Conservation (phyloP, 148 eudicot species). For the Diospyros lotus region DNA sequence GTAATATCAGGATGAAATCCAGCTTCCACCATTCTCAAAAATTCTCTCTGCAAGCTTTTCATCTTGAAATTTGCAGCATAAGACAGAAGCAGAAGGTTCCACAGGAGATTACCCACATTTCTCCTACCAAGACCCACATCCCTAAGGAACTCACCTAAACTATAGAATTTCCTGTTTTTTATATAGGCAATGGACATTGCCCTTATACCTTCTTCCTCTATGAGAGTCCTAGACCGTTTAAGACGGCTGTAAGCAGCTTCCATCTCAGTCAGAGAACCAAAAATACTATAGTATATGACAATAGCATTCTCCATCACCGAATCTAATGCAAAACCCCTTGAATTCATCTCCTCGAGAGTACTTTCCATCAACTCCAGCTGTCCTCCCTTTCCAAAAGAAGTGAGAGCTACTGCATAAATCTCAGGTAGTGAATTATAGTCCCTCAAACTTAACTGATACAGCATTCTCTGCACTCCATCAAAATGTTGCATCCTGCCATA, state of each 20-base stretch:
- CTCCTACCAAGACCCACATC: conserved; percentile 78
- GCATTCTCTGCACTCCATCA: conserved; percentile 36
- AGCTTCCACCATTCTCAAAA: conserved; percentile 67
- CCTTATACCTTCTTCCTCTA: conserved; percentile 60
- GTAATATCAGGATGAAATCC: conserved; percentile 75
- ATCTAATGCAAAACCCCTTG: conserved; percentile 59
- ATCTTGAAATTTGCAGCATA: conserved; percentile 91
- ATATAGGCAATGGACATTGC: conserved; percentile 59
- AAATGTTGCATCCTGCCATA: conserved; percentile 41
- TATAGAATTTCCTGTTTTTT: conserved; percentile 53
- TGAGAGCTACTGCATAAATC: conserved; percentile 40
- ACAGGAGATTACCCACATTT: conserved; percentile 76
- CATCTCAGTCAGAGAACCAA: conserved; percentile 57
- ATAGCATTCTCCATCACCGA: conserved; percentile 66
- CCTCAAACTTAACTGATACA: conserved; percentile 45
- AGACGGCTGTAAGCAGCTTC: conserved; percentile 64
- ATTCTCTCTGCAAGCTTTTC: conserved; percentile 92
- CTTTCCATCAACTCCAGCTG: conserved; percentile 63
- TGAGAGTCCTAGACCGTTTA: conserved; percentile 61
- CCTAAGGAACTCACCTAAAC: conserved; percentile 63
- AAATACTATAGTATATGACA: conserved; percentile 52
- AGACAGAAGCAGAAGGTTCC: conserved; percentile 84
- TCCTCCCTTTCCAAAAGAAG: conserved; percentile 67
- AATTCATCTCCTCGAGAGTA: conserved; percentile 57
- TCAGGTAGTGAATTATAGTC: conserved; percentile 38